A percentile compares a stretch with the other conserved stretches of the same genome.
These are phyloP conservation scores for Huntiella savannae DNA, from an alignment of 2,329 filamentous ascomycete species.

Conservation along the genomic window DNA sequence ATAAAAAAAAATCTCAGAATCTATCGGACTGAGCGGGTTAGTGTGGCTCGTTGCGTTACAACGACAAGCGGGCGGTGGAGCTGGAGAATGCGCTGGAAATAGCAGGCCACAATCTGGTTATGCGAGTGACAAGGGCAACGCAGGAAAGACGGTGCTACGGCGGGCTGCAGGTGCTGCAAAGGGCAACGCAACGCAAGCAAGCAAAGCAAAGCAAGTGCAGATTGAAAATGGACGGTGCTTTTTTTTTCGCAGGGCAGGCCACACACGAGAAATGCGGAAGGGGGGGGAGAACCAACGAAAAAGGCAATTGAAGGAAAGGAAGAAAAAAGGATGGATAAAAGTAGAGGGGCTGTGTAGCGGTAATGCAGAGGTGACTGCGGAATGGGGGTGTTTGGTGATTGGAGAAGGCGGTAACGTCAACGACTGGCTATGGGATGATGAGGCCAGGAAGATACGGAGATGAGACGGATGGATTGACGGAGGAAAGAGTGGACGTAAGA, in stretches of 20 bases:
- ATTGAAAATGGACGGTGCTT: conserved; percentile 1
- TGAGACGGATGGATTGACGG: no score
- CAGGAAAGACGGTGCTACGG: no score
- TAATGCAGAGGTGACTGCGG: not conserved
- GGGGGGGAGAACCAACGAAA: not conserved
- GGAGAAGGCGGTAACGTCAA: not conserved
- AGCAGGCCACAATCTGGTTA: not conserved
- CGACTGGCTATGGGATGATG: not conserved
- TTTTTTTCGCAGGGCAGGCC: not conserved
- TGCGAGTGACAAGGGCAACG: no score
- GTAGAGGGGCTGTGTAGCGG: not conserved
- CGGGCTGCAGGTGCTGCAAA: no score
- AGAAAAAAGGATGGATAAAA: not conserved
- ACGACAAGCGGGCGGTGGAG: no score
- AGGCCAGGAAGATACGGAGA: not conserved
- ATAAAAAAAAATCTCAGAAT: not conserved
- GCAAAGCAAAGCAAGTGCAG: conserved; percentile 1
- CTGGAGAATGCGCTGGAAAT: not conserved
- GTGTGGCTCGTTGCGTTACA: no score
- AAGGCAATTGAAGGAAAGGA: conserved; percentile 1
- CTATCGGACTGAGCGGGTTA: no score
- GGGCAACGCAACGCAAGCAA: not conserved
- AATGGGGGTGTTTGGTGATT: not conserved
- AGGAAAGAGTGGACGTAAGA: no score
- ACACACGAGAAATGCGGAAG: no score